Conservation (phyloP, 164 flowering plant species). For the Nelumbo lutea region DNA sequence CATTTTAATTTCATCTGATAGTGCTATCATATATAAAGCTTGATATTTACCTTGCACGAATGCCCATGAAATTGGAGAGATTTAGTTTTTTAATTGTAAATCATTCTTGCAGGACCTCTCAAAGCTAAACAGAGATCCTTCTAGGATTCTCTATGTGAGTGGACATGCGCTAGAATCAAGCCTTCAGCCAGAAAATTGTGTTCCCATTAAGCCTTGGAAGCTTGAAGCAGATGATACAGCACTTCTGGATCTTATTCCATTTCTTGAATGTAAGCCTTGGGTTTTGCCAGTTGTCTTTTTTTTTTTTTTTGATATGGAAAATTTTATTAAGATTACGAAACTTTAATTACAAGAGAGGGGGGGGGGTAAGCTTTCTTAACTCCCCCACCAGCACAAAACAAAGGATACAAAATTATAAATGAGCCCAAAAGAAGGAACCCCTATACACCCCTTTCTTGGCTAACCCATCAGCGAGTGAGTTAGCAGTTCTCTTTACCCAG, state of each 20-base stretch:
- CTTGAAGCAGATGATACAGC: slow-evolving; percentile 67
- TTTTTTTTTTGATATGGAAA: no score
- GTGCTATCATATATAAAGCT: no score
- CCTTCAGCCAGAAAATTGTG: slow-evolving; percentile 83
- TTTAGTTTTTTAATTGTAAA: not conserved
- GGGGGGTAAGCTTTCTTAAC: no score
- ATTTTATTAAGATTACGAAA: no score
- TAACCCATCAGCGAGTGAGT: no score
- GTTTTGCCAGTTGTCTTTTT: not conserved
- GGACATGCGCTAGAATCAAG: slow-evolving; percentile 67
- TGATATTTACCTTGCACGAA: not conserved
- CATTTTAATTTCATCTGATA: no score
- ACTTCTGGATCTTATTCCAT: slow-evolving; percentile 83
- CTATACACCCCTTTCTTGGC: no score
- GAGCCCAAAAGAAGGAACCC: no score
- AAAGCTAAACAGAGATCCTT: slow-evolving; percentile 84
- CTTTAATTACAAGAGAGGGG: no score
- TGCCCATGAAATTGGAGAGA: not conserved
- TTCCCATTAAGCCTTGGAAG: slow-evolving; percentile 73
- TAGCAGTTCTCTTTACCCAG: no score
- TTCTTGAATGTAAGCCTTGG: slow-evolving; percentile 69
- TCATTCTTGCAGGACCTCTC: slow-evolving; percentile 65
- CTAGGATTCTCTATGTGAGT: slow-evolving; percentile 69
- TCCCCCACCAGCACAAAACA: no score
- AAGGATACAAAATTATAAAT: no score